A percentile compares a stretch with the other conserved stretches of the same genome.
Evolutionary conservation across 805 yeast species (phyloP).

Genomic region (Cyberlindnera saturnus): DNA sequence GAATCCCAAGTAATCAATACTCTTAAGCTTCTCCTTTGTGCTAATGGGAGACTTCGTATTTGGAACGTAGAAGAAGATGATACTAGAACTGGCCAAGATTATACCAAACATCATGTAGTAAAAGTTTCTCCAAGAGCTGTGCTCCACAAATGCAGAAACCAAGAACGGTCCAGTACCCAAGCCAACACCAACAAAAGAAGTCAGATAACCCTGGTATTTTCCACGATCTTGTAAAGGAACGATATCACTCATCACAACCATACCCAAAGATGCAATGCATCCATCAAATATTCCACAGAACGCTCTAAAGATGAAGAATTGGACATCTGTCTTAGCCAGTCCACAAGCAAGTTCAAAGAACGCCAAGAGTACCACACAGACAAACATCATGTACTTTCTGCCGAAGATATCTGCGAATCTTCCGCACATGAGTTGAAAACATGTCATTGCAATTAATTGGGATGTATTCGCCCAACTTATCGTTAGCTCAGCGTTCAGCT

Average conservation of each 20-base stretch:
- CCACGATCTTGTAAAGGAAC: slow-evolving; percentile 50
- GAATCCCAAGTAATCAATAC: slow-evolving; percentile 53
- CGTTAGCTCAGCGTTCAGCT: slow-evolving; percentile 39
- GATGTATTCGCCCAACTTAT: slow-evolving; percentile 61
- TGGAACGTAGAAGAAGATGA: slow-evolving; percentile 38
- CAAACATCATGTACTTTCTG: slow-evolving; percentile 39
- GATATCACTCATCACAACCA: slow-evolving; percentile 50
- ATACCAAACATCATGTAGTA: slow-evolving; percentile 35
- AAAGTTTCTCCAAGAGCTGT: slow-evolving; percentile 35
- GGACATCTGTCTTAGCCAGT: slow-evolving; percentile 41
- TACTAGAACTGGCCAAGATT: slow-evolving; percentile 38
- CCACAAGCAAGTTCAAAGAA: slow-evolving; percentile 47
- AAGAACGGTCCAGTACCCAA: slow-evolving; percentile 40
- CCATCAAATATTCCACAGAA: slow-evolving; percentile 56
- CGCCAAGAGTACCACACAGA: slow-evolving; percentile 34
- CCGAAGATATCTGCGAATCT: slow-evolving; percentile 54
- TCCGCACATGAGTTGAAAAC: slow-evolving; percentile 49
- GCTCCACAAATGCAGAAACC: slow-evolving; percentile 34
- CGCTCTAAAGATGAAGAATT: slow-evolving; percentile 47
- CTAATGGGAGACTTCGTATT: slow-evolving; percentile 29
- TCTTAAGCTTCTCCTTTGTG: slow-evolving; percentile 34
- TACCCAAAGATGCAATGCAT: slow-evolving; percentile 42
- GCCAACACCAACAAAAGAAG: slow-evolving; percentile 45
- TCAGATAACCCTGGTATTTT: slow-evolving; percentile 50
- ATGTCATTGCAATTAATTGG: slow-evolving; percentile 44